These are phyloP conservation scores for Penicillium samsonianum DNA, from an alignment of 495 filamentous ascomycete species.

Conservation along the genomic window DNA sequence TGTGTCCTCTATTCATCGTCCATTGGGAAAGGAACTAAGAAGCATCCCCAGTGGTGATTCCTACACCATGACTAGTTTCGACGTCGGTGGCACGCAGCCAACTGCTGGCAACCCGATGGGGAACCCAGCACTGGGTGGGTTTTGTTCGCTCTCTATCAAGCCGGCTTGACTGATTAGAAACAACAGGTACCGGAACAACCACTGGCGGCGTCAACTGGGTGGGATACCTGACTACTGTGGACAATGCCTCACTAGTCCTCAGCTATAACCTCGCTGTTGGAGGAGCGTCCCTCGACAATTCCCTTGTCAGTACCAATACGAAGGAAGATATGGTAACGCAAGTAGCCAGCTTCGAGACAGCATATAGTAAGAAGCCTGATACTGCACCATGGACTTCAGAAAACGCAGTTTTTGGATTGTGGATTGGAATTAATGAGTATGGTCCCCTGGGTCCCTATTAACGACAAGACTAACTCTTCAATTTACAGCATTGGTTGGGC, in stretches of 20 bases:
- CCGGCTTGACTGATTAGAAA: background rate
- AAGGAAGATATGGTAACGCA: constrained; percentile 35
- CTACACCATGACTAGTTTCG: constrained; percentile 68
- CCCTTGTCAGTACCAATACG: constrained; percentile 37
- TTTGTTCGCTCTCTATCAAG: background rate
- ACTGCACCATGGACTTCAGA: constrained; percentile 60
- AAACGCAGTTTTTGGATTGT: constrained; percentile 66
- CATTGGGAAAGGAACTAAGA: background rate
- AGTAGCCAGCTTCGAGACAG: constrained; percentile 30
- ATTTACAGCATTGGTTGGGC: constrained; percentile 58
- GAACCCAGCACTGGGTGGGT: constrained; percentile 57
- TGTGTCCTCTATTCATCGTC: background rate
- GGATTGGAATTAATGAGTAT: constrained; percentile 79
- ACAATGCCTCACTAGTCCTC: constrained; percentile 54
- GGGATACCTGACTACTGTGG: constrained; percentile 55
- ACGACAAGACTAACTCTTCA: background rate
- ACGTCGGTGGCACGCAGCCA: constrained; percentile 60
- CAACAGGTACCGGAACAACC: constrained; percentile 49
- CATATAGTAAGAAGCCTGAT: constrained; percentile 32
- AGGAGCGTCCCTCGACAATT: constrained; percentile 56
- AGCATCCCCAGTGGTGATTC: constrained; percentile 49
- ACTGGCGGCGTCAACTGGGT: constrained; percentile 55
- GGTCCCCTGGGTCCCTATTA: background rate
- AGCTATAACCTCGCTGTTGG: constrained; percentile 59
- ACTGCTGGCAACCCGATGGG: constrained; percentile 67